Conservation (phyloP, 306 rosid genomes). For the Parietaria judaica region DNA sequence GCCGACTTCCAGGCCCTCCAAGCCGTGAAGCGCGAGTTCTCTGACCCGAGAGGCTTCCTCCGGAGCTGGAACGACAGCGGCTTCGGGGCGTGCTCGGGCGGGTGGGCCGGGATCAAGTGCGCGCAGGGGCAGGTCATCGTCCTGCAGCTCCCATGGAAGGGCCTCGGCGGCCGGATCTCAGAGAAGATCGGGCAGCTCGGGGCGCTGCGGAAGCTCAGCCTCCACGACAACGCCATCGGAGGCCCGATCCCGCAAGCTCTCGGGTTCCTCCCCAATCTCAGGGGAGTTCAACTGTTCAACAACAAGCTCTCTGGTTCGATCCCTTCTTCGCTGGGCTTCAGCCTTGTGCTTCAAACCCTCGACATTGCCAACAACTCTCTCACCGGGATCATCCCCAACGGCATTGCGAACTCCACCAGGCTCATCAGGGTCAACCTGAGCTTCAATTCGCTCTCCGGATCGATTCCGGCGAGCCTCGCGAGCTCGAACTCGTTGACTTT, state of each 20-base stretch:
- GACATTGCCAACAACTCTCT: conserved; percentile 64
- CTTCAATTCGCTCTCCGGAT: conserved; percentile 58
- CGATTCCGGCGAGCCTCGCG: conserved; percentile 41
- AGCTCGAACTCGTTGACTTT: conserved; percentile 42
- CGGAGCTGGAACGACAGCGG: conserved; percentile 82
- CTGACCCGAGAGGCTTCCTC: conserved; percentile 73
- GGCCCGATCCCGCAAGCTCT: conserved; percentile 71
- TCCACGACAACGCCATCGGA: conserved; percentile 61
- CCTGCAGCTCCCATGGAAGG: conserved; percentile 85
- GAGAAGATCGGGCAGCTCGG: conserved; percentile 66
- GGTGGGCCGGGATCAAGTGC: conserved; percentile 86
- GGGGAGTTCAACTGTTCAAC: conserved; percentile 85
- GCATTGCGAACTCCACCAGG: conserved; percentile 58
- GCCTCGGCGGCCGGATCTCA: conserved; percentile 56
- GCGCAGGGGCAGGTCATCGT: conserved; percentile 91
- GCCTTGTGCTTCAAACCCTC: conserved; percentile 69
- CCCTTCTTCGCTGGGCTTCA: conserved; percentile 66
- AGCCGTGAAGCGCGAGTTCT: conserved; percentile 71
- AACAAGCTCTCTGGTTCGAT: conserved; percentile 60
- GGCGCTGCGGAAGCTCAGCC: conserved; percentile 74
- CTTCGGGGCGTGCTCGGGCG: conserved; percentile 82
- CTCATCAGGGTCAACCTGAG: conserved; percentile 65
- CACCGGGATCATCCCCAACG: conserved; percentile 48
- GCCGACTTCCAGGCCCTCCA: conserved; percentile 70
- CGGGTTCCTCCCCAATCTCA: conserved; percentile 60